Conservation (phyloP, 179 eudicot species). For the Drosera spatulata region DNA sequence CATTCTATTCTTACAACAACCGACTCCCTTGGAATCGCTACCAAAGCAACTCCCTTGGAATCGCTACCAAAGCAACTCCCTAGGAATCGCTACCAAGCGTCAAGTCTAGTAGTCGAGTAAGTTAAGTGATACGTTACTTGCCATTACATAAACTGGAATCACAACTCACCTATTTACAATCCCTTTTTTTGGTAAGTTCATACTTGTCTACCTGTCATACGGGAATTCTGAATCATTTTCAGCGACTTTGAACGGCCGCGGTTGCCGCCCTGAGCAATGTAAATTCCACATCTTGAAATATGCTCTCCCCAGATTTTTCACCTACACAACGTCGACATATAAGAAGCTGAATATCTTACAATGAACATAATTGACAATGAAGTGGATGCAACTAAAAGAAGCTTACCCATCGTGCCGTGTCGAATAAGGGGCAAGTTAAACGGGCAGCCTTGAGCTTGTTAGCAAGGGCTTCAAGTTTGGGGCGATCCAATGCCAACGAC, state of each 20-base stretch:
- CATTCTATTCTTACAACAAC: too few species aligned
- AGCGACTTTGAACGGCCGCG: conserved; percentile 73
- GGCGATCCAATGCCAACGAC: conserved; percentile 58
- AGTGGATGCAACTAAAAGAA: background rate
- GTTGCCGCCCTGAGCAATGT: conserved; percentile 77
- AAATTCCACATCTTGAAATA: conserved; percentile 96
- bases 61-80: too few species aligned
- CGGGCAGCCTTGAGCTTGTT: conserved; percentile 77
- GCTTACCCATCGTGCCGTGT: conserved; percentile 95
- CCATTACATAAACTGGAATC: too few species aligned
- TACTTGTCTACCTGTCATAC: too few species aligned
- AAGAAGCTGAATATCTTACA: too few species aligned
- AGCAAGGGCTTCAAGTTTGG: conserved; percentile 72
- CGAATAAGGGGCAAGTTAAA: conserved; percentile 83
- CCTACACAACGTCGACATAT: conserved; percentile 29
- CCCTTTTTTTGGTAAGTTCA: too few species aligned
- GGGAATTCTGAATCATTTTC: conserved; percentile 51
- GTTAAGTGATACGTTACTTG: too few species aligned
- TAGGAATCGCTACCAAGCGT: too few species aligned
- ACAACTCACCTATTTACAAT: too few species aligned
- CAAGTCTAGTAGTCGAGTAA: too few species aligned
- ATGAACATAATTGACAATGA: background rate
- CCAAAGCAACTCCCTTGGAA: too few species aligned
- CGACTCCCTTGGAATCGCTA: too few species aligned
- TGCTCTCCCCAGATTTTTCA: conserved; percentile 80